Base-by-base conservation (phyloP, 495 filamentous ascomycete genomes). In the Lepidopterella palustris region DNA sequence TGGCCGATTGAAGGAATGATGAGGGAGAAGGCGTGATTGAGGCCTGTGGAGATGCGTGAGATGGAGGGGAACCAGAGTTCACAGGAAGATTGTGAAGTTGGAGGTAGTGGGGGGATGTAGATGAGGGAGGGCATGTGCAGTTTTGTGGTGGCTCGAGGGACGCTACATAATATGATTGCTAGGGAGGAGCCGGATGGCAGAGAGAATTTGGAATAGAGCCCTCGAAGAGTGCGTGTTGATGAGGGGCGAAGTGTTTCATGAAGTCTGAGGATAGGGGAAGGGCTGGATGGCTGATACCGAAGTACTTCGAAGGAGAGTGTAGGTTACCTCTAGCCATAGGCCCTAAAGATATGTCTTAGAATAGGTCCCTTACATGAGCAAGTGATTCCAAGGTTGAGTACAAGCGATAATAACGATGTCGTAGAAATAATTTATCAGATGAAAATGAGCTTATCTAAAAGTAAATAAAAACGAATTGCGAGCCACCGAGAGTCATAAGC, bases 131-230 rank as follows among this genome's bases (percentile, higher is more conserved):
- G 28, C 57, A 72, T 70, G 60, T 79, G 68, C 5, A 68, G 67
- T 4, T 64, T 40, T 23, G 5, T 27, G 3, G 49, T 60, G 4
- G 72, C 76, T 25, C 58, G 59, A 21, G 65, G 70, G 23, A 78
- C 72, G 18, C 55, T 63, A 59, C 71, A 73, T 20, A 73, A 68
- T 52, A 73, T 70, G 35, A 72, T 28, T 15, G 68, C 65, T n/a
- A 76, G 40, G 23, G 70, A 65, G 5, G 67, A 68, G 48, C 72
- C 69, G 4, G 72, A 72, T 31, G 73, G 65, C 1, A 79, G 71
- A 25, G 63, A 55, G 56, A 79, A 76, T 40, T 76, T 76, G 25
- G 72, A 74, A 66, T 78, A 78, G 64, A 78, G 13, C 76, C 77
- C 60, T 79, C 77, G 59, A 79, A 78, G n/a, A 59, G 63, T 11